Conservation (phyloP, 768 basidiomycete species). For the Collybia sordida region DNA sequence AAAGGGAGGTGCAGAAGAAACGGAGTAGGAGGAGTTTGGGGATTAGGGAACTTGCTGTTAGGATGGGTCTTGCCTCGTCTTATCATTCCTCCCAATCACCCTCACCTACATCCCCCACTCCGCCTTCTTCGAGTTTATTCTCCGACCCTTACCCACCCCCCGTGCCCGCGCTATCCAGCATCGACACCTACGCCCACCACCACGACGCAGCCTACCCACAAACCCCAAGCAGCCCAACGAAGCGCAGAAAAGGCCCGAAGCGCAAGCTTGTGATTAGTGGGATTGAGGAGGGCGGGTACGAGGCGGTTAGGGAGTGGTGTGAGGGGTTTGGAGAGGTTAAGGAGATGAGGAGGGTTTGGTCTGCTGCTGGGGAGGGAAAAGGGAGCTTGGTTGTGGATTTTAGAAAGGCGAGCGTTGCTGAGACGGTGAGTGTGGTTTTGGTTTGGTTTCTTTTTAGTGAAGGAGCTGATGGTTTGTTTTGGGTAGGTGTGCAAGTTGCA, state of each 20-base stretch:
- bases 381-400: constrained; percentile 34
- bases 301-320: constrained; percentile 6
- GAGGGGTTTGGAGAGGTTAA: constrained; percentile 1
- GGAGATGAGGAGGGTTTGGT: constrained; percentile 1
- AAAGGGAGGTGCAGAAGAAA: background rate
- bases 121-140: too few relatives aligned
- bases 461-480: background rate
- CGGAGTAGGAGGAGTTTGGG: background rate
- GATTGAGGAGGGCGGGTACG: background rate
- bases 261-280: constrained; percentile 6
- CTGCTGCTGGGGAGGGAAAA: constrained; percentile 9
- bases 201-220: too few relatives aligned
- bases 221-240: too few relatives aligned
- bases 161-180: too few relatives aligned
- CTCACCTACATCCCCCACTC: too few relatives aligned
- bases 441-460: background rate
- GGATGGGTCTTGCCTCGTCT: background rate
- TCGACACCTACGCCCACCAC: too few relatives aligned
- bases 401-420: constrained; percentile 35
- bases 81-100: too few relatives aligned
- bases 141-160: too few relatives aligned
- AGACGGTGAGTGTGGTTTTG: constrained; percentile 27
- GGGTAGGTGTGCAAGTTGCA: constrained; percentile 37
- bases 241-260: background rate
- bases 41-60: background rate